Base-by-base conservation (phyloP, 441 rosid genomes). In the Daphne laureola region DNA sequence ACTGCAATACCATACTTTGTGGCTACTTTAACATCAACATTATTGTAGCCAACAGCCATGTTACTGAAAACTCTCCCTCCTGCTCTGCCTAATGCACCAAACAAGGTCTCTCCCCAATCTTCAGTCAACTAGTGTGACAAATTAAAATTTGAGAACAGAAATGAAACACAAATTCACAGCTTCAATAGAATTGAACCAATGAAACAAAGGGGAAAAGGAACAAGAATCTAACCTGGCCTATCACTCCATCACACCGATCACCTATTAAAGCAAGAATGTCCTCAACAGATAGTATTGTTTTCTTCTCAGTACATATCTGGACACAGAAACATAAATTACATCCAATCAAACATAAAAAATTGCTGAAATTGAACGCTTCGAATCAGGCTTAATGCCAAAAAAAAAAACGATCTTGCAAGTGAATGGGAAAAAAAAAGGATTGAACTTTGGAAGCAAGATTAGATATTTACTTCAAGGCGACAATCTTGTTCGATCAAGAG, bases 1-100 rank as follows among this genome's bases (percentile, higher is more conserved):
- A 92, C 96, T 43, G 96, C 92, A 67, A 92, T 78, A 17, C 92
- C 87, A 54, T 92, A 78, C 82, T 92, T 92, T 63, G 68, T 92
- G 43, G 98, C 98, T 6, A 94, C 96, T 70, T 67, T 83, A 40
- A 92, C 96, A 70, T 92, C 92, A n/a, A 92, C 98, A 68, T 92
- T 92, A 79, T 92, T 86, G 64, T 88, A 92, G 16, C 98, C 98
- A 43, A 92, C 96, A 56, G 98, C 96, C 98, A 92, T 92, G 84
- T 92, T 92, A 48, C 96, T 86, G 51, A 88, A 92, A 26, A 90
- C 96, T 62, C 70, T 89, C 15, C 98, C 98, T 53, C 96, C 96
- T 0, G 98, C 98, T 72, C 71, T 77, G 76, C 94, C 81, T 57
- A 89, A 65, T 21, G 92, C 98, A 42, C 90, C 73, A 69, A 92